Evolutionary conservation across 139 green algal species (phyloP), one percentile per base, ranked within the genome.

Genomic region (Ulvella scutata): DNA sequence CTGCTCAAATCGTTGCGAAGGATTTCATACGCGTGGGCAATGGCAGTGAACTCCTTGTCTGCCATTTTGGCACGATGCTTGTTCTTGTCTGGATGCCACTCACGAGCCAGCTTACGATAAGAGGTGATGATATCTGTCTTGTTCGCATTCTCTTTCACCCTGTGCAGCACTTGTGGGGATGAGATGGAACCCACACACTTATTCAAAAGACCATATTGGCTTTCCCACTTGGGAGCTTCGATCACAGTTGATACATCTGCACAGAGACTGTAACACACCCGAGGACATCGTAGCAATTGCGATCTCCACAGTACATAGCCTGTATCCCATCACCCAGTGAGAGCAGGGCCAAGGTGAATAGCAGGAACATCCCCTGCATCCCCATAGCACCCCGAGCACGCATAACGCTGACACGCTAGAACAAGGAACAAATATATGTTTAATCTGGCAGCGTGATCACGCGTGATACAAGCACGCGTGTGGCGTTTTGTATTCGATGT

Each of bases 31-130:
- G 51, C 51, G 33, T 67, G 51, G 7, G 51, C 31, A 26, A 67
- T 67, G 13, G 9, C 20, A 34, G 51, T 26, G 33, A 67, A 67
- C 1, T 67, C n/a, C 6, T 26, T 29, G 6, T 67, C 51, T 67
- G 51, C 51, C 51, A 36, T 26, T 67, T 67, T 26, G 33, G n/a
- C n/a, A 13, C 51, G 9, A 23, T 26, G n/a, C 20, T 67, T 67
- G 20, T 67, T 67, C 51, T 67, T 67, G 20, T 67, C 51, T 36
- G 51, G 51, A 67, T 67, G 51, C 51, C 51, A 67, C 17, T 67
- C 51, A 26, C 51, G 51, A 29, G 51, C 51, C 31, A 67, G 51
- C 17, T 67, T 67, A 23, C 51, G 51, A 23, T 67, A 67, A 26
- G 51, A 67, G 0, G 31, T 26, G 6, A 26, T 67, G 20, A 67